Base-by-base conservation (phyloP, 2,329 filamentous ascomycete genomes). In the Penicillium brasilianum region DNA sequence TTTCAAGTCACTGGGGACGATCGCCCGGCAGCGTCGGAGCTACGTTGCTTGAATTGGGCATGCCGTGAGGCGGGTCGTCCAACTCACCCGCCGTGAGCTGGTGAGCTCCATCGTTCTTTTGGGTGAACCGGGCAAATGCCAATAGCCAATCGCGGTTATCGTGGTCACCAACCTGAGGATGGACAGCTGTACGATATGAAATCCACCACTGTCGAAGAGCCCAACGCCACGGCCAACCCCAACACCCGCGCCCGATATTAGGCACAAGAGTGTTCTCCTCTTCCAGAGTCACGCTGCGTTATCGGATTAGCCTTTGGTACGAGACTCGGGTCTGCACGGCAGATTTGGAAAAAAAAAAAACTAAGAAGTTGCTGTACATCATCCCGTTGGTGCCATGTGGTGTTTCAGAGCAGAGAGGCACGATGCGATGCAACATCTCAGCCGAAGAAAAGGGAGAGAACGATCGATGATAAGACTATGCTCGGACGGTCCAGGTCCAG, bases 21-120 rank as follows among this genome's bases (percentile, higher is more conserved):
- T 48, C 44, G 22, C 56, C 16, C 60, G 54, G 37, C 28, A 30
- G 13, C 36, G 46, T 57, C 59, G 63, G 65, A 64, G 58, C 49
- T 61, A 36, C 34, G 50, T 63, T 66, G 58, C 66, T 61, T 20
- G 30, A 66, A 62, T 54, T n/a, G 59, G 60, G 20, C 49, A 53
- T 57, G 56, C 58, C 36, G 50, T n/a, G 50, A 37, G n/a, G n/a
- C n/a, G n/a, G n/a, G n/a, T 14, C 4, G 43, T 46, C 43, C 43
- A 46, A 28, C 13, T 46, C 43, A 49, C 28, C 25, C n/a, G 44
- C 25, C 22, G 44, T 48, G 14, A 28, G 44, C 16, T 48, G 14
- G 16, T 18, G 8, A 48, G 25, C 22, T 46, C 43, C 25, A 28
- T 28, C 25, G 25, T 28, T 28, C 25, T 6, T 28, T n/a, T n/a